These are phyloP conservation scores for Podila horticola DNA, from an alignment of 192 early-diverging fungal genomes.

Conservation along the genomic window DNA sequence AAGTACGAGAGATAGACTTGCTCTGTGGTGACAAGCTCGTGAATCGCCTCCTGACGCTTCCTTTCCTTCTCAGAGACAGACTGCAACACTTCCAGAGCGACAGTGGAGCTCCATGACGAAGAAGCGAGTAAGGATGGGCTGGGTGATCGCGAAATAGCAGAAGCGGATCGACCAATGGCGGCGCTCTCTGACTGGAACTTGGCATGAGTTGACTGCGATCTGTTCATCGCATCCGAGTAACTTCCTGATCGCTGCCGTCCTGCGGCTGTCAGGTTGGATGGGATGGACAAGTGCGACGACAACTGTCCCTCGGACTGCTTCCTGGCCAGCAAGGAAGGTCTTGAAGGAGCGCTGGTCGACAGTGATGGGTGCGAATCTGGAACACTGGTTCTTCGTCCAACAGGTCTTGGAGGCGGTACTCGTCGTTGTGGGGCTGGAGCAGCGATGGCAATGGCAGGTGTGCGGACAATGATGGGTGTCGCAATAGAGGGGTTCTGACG, in stretches of 20 bases:
- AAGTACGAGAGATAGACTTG: slow-evolving; percentile 78
- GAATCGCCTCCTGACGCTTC: slow-evolving; percentile 85
- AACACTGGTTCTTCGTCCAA: not conserved
- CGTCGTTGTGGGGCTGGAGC: slow-evolving; percentile 11
- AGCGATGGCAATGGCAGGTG: slow-evolving; percentile 19
- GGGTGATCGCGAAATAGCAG: slow-evolving; percentile 7
- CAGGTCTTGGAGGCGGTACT: slow-evolving; percentile 23
- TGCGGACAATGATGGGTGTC: not conserved
- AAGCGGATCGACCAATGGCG: not conserved
- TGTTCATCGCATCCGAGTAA: slow-evolving; percentile 16
- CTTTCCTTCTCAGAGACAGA: slow-evolving; percentile 68
- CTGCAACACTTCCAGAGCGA: slow-evolving; percentile 56
- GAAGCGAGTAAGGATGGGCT: slow-evolving; percentile 19
- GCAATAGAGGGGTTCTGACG: not conserved
- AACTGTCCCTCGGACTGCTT: slow-evolving; percentile 36
- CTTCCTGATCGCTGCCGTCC: slow-evolving; percentile 37
- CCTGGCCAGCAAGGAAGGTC: not conserved
- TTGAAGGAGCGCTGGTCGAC: slow-evolving; percentile 23
- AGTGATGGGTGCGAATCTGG: not conserved
- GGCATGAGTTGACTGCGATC: not conserved
- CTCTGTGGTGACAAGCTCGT: slow-evolving; percentile 83
- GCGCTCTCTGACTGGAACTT: slow-evolving; percentile 3
- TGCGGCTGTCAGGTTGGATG: not conserved
- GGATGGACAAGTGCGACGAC: slow-evolving; percentile 11
- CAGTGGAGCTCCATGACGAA: slow-evolving; percentile 56